These are phyloP conservation scores for Suaeda aralocaspica DNA, from an alignment of 148 eudicot species.

Conservation along the genomic window DNA sequence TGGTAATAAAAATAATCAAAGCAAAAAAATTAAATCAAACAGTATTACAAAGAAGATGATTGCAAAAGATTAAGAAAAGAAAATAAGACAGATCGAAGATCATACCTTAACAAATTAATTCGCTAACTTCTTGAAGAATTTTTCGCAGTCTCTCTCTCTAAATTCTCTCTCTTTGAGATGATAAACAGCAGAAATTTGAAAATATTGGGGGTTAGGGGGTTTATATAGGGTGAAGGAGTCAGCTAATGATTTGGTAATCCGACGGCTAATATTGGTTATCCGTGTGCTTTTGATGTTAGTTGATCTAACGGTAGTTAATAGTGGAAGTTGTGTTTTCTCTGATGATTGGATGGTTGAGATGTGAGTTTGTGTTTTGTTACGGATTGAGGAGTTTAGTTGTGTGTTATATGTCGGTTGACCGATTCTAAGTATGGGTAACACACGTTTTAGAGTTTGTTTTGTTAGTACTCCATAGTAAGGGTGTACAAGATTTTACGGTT, in stretches of 20 bases:
- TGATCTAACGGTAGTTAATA: slow-evolving; percentile 36
- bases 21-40: too few species aligned
- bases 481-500: too few species aligned
- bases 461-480: too few species aligned
- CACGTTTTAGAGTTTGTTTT: background rate
- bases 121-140: background rate
- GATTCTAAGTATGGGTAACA: background rate
- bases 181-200: slow-evolving; percentile 16
- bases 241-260: slow-evolving; percentile 12
- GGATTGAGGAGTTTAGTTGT: slow-evolving; percentile 31
- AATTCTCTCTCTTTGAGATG: background rate
- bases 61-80: background rate
- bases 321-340: slow-evolving; percentile 40
- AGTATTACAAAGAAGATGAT: background rate
- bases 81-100: background rate
- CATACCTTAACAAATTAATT: slow-evolving; percentile 8
- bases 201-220: background rate
- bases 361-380: background rate
- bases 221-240: slow-evolving; percentile 26
- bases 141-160: slow-evolving; percentile 10
- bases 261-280: slow-evolving; percentile 36
- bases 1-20: background rate
- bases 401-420: background rate
- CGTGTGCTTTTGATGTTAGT: slow-evolving; percentile 26
- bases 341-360: slow-evolving; percentile 39